Conservation (phyloP, 495 filamentous ascomycete species). For the Trichoderma erinaceum region DNA sequence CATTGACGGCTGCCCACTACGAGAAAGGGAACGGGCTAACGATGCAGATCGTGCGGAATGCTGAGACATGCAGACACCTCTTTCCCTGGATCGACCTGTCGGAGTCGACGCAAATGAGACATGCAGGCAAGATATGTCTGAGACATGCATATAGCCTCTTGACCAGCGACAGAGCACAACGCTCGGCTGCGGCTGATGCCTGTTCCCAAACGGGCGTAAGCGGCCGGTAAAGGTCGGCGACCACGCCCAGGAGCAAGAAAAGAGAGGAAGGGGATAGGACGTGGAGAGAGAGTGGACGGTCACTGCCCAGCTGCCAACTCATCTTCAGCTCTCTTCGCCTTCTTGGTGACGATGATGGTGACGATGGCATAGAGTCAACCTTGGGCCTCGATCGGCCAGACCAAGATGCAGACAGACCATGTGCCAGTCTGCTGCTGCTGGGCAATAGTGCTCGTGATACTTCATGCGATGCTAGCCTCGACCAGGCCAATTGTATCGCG, state of each 20-base stretch:
- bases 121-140: slow-evolving; percentile 8
- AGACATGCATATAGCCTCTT: slow-evolving; percentile 10
- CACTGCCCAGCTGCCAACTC: no score
- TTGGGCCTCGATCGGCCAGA: neutral
- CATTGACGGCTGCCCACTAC: neutral
- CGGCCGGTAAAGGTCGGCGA: neutral
- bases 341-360: neutral
- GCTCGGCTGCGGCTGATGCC: neutral
- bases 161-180: neutral
- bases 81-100: slow-evolving; percentile 4
- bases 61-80: slow-evolving; percentile 10
- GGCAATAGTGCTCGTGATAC: neutral
- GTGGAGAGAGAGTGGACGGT: neutral
- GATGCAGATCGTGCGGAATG: slow-evolving; percentile 13
- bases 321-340: no score
- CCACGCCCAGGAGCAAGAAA: neutral
- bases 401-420: neutral
- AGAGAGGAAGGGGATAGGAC: neutral
- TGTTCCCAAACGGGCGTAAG: slow-evolving; percentile 1
- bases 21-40: neutral
- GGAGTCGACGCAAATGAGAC: slow-evolving; percentile 9
- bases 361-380: neutral
- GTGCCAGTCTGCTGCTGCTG: neutral
- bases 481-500: neutral
- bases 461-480: neutral